Conservation (phyloP, 768 basidiomycete genomes). For the Pleurotus salmoneostramineus region DNA sequence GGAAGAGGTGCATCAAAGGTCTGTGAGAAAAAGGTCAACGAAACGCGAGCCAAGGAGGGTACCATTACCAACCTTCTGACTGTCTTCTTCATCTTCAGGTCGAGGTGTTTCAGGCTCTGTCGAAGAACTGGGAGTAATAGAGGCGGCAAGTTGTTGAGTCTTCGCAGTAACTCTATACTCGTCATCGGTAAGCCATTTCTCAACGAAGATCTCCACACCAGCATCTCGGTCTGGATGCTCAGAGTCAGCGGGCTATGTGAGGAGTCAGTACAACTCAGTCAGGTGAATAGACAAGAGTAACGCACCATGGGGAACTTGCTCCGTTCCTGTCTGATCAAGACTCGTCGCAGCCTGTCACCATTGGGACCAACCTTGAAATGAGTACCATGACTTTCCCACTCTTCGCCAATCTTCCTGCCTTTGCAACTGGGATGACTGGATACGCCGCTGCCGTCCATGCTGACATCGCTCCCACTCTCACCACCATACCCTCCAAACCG, state of each 20-base stretch:
- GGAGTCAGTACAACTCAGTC: constrained; percentile 2
- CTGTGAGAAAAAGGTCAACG: background rate
- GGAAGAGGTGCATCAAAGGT: constrained; percentile 11
- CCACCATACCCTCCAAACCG: constrained; percentile 22
- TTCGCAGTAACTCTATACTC: constrained; percentile 61
- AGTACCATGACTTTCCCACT: constrained; percentile 72
- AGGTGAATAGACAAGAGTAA: constrained; percentile 5
- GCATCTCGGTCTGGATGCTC: constrained; percentile 70
- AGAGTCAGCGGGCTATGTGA: constrained; percentile 65
- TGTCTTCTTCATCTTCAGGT: background rate
- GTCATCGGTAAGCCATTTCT: constrained; percentile 75
- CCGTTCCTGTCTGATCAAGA: constrained; percentile 66
- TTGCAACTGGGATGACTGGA: constrained; percentile 47
- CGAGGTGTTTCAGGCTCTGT: constrained; percentile 4
- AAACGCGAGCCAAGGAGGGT: constrained; percentile 12
- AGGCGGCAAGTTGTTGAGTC: constrained; percentile 53
- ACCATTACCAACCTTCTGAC: background rate
- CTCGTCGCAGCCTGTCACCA: constrained; percentile 65
- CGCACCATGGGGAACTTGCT: constrained; percentile 73
- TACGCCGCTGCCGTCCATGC: constrained; percentile 41
- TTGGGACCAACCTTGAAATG: constrained; percentile 69
- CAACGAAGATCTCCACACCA: constrained; percentile 70
- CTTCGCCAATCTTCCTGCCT: constrained; percentile 62
- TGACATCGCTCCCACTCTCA: constrained; percentile 37
- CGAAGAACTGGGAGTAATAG: background rate